A percentile compares a stretch with the other conserved stretches of the same genome.
These are phyloP conservation scores for Acanthamoeba culbertsoni DNA, from an alignment of 208 protist genomes.

Conservation along the genomic window DNA sequence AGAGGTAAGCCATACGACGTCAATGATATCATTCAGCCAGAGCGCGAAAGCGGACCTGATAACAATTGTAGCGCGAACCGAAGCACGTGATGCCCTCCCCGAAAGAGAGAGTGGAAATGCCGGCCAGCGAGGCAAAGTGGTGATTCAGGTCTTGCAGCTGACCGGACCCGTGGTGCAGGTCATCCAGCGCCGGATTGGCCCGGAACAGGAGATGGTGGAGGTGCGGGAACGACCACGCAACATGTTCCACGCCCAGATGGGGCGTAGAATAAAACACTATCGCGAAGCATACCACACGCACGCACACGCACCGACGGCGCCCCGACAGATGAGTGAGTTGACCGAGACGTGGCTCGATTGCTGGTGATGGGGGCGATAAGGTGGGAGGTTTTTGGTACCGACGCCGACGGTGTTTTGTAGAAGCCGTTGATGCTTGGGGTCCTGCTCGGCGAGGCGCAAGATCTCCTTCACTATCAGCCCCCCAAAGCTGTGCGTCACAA, in stretches of 20 bases:
- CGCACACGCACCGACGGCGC: neutral
- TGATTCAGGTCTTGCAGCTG: neutral
- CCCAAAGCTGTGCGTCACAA: constrained; percentile 11
- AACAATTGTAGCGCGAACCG: neutral
- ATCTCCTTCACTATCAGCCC: constrained; percentile 24
- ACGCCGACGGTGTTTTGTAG: neutral
- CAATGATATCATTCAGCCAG: neutral
- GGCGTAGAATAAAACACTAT: neutral
- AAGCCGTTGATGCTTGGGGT: neutral
- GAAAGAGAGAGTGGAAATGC: constrained; percentile 40
- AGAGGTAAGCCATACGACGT: neutral
- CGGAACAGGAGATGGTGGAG: neutral
- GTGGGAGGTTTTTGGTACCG: neutral
- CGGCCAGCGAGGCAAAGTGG: neutral
- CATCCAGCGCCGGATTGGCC: neutral
- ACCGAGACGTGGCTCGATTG: too few species aligned
- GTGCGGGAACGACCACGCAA: neutral
- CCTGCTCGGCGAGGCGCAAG: neutral
- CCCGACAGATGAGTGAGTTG: too few species aligned
- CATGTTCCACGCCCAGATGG: neutral
- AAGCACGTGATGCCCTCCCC: constrained; percentile 2
- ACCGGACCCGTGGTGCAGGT: neutral
- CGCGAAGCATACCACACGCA: neutral
- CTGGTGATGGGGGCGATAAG: too few species aligned
- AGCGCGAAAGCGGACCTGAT: neutral